Conservation (phyloP, 352 stramenopile genomes). For the Pythium chondricola region DNA sequence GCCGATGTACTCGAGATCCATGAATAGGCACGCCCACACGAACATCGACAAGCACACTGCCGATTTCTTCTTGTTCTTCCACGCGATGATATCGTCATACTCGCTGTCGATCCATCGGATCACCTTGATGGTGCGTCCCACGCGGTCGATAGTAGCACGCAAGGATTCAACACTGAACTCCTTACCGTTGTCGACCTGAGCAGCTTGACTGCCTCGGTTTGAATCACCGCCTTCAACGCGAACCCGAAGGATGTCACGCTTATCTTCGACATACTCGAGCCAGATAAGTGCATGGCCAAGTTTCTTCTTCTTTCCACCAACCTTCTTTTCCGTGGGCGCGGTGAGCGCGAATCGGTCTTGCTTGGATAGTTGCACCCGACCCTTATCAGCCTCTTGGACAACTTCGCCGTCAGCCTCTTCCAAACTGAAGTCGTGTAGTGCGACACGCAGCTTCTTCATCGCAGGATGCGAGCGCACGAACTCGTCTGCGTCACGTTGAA, state of each 20-base stretch:
- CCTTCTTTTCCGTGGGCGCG: slow-evolving; percentile 25
- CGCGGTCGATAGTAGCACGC: slow-evolving; percentile 63
- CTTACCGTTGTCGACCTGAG: slow-evolving; percentile 37
- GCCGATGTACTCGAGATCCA: slow-evolving; percentile 67
- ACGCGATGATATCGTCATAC: slow-evolving; percentile 77
- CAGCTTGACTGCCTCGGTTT: not conserved
- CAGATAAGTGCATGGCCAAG: slow-evolving; percentile 52
- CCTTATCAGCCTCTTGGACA: not conserved
- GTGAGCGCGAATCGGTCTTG: slow-evolving; percentile 47
- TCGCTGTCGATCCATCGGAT: slow-evolving; percentile 73
- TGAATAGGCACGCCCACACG: slow-evolving; percentile 53
- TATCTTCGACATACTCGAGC: slow-evolving; percentile 66
- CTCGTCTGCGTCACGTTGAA: slow-evolving; percentile 62
- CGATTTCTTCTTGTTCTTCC: slow-evolving; percentile 83
- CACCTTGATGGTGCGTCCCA: slow-evolving; percentile 54
- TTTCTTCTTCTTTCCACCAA: slow-evolving; percentile 24
- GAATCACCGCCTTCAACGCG: slow-evolving; percentile 40
- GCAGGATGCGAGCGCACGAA: slow-evolving; percentile 50
- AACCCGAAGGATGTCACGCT: slow-evolving; percentile 60
- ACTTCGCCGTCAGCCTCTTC: slow-evolving; percentile 25
- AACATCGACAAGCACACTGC: slow-evolving; percentile 55
- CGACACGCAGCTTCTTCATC: slow-evolving; percentile 35
- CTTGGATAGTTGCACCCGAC: slow-evolving; percentile 15
- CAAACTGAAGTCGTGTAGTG: slow-evolving; percentile 40
- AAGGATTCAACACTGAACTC: slow-evolving; percentile 80